phyloP scores from a whole-genome alignment of 805 yeast species.

The Vanderwaltozyma tropicalis region DNA sequence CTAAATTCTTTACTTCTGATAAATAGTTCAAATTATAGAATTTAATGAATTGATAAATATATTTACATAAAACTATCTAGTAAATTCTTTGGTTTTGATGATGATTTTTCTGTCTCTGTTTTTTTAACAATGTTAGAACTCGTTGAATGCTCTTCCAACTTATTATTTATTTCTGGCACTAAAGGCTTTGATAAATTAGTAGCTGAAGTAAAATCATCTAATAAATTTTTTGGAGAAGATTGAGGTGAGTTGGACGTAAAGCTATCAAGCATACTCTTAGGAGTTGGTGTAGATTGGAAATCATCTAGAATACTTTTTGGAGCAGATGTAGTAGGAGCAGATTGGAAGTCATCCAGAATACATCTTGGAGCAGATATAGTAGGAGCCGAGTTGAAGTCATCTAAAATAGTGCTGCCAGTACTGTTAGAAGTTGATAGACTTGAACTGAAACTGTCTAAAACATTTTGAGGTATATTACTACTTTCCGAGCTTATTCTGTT shows the following conservation, averaged over 20 bases:
- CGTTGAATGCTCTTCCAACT: too few relatives aligned
- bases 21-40: background rate
- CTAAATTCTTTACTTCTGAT: conserved; percentile 45
- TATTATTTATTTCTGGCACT: too few relatives aligned
- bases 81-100: conserved; percentile 19
- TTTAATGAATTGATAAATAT: background rate
- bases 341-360: conserved; percentile 4
- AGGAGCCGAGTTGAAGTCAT: too few relatives aligned
- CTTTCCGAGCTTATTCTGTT: background rate
- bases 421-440: too few relatives aligned
- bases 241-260: too few relatives aligned
- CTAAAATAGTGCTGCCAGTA: too few relatives aligned
- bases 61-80: conserved; percentile 28
- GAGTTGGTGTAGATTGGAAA: conserved; percentile 2
- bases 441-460: conserved; percentile 7
- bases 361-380: conserved; percentile 1
- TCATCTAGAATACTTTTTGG: conserved; percentile 12
- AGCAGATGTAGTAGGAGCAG: background rate
- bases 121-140: too few relatives aligned
- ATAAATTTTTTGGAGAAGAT: conserved; percentile 2
- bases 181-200: background rate
- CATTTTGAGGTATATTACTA: conserved; percentile 2
- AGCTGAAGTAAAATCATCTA: conserved; percentile 3
- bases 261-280: background rate
- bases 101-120: background rate